Percentiles rank a stretch among this genome's conserved stretches.
phyloP scores from a whole-genome alignment of 164 flowering plant genomes.

The Brasenia schreberi region DNA sequence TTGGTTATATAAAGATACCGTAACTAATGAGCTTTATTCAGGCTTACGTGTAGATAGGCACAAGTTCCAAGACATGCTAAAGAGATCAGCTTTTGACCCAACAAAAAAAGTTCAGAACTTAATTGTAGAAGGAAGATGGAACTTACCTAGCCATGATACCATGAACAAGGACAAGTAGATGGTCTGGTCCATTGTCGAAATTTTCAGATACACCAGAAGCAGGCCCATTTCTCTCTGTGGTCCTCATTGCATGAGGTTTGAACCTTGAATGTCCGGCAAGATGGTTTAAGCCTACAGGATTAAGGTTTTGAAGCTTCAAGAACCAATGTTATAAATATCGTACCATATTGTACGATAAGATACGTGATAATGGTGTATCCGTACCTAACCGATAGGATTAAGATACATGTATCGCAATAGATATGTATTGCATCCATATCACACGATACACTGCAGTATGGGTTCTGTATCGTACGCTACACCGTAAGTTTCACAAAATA shows the following conservation, averaged over 20 bases:
- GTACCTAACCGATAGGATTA: too few relatives aligned
- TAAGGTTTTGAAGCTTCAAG: neutral
- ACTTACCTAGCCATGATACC: conserved; percentile 89
- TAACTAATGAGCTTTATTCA: neutral
- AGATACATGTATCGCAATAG: too few relatives aligned
- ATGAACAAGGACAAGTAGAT: conserved; percentile 96
- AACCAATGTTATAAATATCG: too few relatives aligned
- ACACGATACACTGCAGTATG: too few relatives aligned
- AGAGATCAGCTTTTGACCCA: neutral
- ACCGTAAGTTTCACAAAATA: too few relatives aligned
- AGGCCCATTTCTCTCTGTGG: conserved; percentile 30
- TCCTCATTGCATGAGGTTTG: conserved; percentile 45
- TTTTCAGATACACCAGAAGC: conserved; percentile 19
- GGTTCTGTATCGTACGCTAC: too few relatives aligned
- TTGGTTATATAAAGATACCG: neutral
- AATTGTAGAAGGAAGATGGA: neutral
- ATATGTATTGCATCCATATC: too few relatives aligned
- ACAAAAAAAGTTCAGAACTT: neutral
- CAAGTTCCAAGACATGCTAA: too few relatives aligned
- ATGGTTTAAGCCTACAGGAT: conserved; percentile 31
- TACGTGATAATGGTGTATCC: too few relatives aligned
- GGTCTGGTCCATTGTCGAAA: conserved; percentile 58
- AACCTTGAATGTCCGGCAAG: conserved; percentile 25
- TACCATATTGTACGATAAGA: too few relatives aligned
- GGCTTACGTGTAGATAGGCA: neutral